Evolutionary conservation across 306 rosid species (phyloP).

Genomic region (Quercus berberidifolia): DNA sequence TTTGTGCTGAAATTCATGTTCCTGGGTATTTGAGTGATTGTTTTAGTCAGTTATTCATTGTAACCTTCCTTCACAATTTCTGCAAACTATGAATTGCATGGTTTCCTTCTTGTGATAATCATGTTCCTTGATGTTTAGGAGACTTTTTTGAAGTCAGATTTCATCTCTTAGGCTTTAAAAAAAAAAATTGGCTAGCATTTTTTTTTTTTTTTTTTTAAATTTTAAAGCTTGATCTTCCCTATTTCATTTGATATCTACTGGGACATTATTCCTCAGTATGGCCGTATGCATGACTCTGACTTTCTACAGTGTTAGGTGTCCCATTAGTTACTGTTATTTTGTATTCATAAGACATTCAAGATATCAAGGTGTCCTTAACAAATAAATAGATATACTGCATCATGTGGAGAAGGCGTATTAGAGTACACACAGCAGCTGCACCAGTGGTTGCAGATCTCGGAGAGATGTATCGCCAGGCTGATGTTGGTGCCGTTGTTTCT

Average conservation of each 20-base stretch:
- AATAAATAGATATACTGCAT: conserved; percentile 82
- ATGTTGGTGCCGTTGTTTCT: conserved; percentile 81
- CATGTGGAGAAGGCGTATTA: conserved; percentile 98
- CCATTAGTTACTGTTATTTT: conserved; percentile 18
- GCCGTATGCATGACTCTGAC: background rate
- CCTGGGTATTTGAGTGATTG: conserved; percentile 1
- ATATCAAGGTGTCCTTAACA: conserved; percentile 48
- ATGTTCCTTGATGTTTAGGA: background rate
- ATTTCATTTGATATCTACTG: background rate
- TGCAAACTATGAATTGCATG: background rate
- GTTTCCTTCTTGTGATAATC: background rate
- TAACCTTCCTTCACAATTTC: background rate
- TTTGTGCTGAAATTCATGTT: conserved; percentile 5
- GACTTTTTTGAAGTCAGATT: background rate
- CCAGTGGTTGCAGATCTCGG: conserved; percentile 88
- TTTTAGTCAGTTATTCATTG: background rate
- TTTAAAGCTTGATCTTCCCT: background rate
- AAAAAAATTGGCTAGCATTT: background rate
- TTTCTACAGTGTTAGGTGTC: background rate
- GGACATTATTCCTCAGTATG: background rate
- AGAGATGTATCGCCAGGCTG: conserved; percentile 89
- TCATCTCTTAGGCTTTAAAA: background rate
- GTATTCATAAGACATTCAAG: conserved; percentile 14
- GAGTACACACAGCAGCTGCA: conserved; percentile 91
- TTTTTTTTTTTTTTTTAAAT: background rate